Percentiles rank a stretch among this genome's conserved stretches.
These are phyloP conservation scores for Periconia digitata DNA, from an alignment of 2,329 filamentous ascomycete species.

Conservation along the genomic window DNA sequence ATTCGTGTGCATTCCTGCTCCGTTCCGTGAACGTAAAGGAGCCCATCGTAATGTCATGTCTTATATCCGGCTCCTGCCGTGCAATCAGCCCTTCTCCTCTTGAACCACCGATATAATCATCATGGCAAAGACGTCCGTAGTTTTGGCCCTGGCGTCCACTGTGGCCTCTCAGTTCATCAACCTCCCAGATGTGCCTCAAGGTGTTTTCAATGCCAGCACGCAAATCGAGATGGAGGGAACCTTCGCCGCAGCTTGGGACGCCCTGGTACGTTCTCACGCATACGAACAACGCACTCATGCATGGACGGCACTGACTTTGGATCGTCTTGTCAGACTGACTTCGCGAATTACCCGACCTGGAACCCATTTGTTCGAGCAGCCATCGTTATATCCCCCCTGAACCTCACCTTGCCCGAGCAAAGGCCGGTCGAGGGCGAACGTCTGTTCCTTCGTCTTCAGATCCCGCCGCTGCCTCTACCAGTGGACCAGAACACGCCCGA, in stretches of 20 bases:
- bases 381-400: slow-evolving; percentile 20
- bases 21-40: background rate
- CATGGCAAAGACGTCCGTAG: background rate
- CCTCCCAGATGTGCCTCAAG: slow-evolving; percentile 25
- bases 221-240: slow-evolving; percentile 28
- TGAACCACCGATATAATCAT: background rate
- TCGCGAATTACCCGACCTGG: slow-evolving; percentile 30
- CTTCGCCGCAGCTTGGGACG: slow-evolving; percentile 24
- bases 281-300: too few relatives aligned
- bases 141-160: slow-evolving; percentile 5
- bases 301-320: too few relatives aligned
- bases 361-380: slow-evolving; percentile 36
- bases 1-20: too few relatives aligned
- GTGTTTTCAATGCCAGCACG: slow-evolving; percentile 31
- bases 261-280: too few relatives aligned
- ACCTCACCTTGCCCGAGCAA: slow-evolving; percentile 25
- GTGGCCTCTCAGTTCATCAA: slow-evolving; percentile 21
- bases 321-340: too few relatives aligned
- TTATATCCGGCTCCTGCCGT: background rate
- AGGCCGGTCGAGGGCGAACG: slow-evolving; percentile 23
- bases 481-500: slow-evolving; percentile 29
- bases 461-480: slow-evolving; percentile 30
- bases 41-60: background rate
- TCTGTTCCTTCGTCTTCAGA: slow-evolving; percentile 30
- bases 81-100: background rate